Evolutionary conservation across 169 alveolate genomes (phyloP).

Genomic region (Theileria parva): DNA sequence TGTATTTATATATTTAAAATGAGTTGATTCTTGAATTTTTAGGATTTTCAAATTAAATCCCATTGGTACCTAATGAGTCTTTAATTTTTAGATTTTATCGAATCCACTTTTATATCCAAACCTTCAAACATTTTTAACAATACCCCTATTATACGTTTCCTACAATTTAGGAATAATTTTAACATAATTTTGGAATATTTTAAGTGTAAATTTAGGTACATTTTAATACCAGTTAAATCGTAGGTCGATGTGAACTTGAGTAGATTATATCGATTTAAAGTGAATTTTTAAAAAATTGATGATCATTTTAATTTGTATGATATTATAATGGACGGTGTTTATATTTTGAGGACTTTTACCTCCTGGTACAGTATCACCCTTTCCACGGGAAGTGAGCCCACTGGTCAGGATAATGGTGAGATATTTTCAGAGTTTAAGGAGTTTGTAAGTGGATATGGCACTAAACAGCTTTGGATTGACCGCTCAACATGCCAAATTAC

Average conservation of each 20-base stretch:
- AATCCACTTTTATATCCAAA: neutral
- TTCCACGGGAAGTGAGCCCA: neutral
- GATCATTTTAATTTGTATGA: neutral
- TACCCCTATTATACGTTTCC: neutral
- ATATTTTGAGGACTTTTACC: constrained; percentile 6
- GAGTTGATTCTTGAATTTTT: neutral
- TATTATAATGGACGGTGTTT: constrained; percentile 17
- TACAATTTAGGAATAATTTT: too few species aligned
- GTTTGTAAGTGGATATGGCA: neutral
- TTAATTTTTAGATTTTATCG: neutral
- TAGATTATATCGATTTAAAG: neutral
- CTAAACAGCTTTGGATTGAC: constrained; percentile 42
- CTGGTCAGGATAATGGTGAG: neutral
- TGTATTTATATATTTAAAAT: too few species aligned
- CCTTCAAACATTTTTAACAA: neutral
- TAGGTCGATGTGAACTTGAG: neutral
- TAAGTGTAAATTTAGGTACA: neutral
- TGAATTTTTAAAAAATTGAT: too few species aligned
- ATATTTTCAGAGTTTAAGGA: constrained; percentile 1
- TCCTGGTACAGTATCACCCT: constrained; percentile 25
- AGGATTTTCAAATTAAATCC: neutral
- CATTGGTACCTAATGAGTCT: neutral
- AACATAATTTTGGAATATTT: neutral
- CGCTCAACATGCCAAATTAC: constrained; percentile 32
- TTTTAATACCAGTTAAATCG: neutral